Conservation (phyloP, 1,284 basidiomycete species). For the Apiotrichum akiyoshidainum region DNA sequence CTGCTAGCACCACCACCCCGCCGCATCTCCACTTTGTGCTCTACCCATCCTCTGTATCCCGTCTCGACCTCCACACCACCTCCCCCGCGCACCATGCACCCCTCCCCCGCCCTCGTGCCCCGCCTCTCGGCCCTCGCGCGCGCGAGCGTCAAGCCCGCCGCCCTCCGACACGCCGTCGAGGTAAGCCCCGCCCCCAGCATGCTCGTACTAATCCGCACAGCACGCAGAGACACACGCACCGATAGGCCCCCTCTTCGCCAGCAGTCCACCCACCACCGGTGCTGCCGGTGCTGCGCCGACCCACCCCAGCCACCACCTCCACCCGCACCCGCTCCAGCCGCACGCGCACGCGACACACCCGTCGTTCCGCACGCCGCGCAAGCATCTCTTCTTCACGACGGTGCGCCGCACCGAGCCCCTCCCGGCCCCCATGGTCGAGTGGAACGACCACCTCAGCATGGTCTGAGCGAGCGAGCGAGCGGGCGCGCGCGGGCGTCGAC, state of each 20-base stretch:
- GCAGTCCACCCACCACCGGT: background rate
- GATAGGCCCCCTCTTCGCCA: background rate
- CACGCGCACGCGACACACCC: constrained; percentile 2
- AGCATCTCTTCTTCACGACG: background rate
- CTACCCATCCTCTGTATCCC: no score
- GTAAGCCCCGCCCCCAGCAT: constrained; percentile 3
- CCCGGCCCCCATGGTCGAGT: constrained; percentile 15
- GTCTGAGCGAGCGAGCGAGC: constrained; percentile 8
- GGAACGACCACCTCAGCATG: constrained; percentile 29
- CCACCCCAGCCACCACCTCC: no score
- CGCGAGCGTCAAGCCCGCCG: background rate
- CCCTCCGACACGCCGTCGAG: constrained; percentile 4
- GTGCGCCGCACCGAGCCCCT: constrained; percentile 4
- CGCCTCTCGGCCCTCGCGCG: constrained; percentile 13
- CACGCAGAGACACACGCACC: constrained; percentile 12
- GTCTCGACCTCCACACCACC: background rate
- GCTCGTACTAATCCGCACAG: background rate
- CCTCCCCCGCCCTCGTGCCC: constrained; percentile 20
- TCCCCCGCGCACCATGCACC: constrained; percentile 15
- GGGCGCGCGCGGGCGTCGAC: background rate
- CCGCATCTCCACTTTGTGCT: no score
- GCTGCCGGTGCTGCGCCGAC: no score
- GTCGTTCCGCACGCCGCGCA: constrained; percentile 4
- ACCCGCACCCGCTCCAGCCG: constrained; percentile 4
- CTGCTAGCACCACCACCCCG: no score